Percentiles rank a stretch among this genome's conserved stretches.
phyloP scores from a whole-genome alignment of 805 yeast genomes.

The Wickerhamiella shivajii region DNA sequence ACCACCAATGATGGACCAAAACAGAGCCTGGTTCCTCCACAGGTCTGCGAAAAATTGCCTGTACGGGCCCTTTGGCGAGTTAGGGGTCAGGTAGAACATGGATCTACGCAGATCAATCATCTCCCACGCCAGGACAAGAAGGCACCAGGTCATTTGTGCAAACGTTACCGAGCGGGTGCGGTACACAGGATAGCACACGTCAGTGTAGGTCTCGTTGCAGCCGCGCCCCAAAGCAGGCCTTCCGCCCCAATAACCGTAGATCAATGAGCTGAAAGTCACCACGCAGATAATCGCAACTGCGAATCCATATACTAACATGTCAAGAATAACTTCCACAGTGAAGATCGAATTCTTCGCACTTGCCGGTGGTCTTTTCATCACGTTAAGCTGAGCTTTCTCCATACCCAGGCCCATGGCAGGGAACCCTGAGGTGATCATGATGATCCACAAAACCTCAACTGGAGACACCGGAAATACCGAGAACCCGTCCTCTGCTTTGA shows the following conservation, averaged over 20 bases:
- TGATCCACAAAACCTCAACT: constrained; percentile 66
- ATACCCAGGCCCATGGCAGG: constrained; percentile 76
- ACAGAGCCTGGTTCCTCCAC: constrained; percentile 61
- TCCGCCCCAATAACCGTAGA: constrained; percentile 56
- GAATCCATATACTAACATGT: constrained; percentile 59
- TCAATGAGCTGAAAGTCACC: constrained; percentile 45
- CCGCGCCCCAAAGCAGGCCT: constrained; percentile 35
- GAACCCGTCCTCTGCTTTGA: constrained; percentile 42
- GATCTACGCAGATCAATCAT: constrained; percentile 60
- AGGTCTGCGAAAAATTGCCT: constrained; percentile 48
- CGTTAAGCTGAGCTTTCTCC: constrained; percentile 48
- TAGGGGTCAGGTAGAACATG: constrained; percentile 56
- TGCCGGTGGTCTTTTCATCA: constrained; percentile 52
- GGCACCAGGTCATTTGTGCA: constrained; percentile 77
- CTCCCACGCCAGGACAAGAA: constrained; percentile 72
- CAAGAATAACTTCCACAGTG: constrained; percentile 51
- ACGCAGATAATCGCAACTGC: constrained; percentile 61
- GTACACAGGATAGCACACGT: constrained; percentile 47
- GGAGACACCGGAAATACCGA: constrained; percentile 78
- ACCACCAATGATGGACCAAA: constrained; percentile 68
- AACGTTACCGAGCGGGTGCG: constrained; percentile 65
- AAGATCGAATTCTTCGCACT: constrained; percentile 41
- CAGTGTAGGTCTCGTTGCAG: constrained; percentile 41
- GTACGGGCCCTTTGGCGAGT: constrained; percentile 39
- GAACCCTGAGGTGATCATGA: constrained; percentile 65